These are phyloP conservation scores for Aureobasidium sp. DNA, from an alignment of 2,329 filamentous ascomycete genomes.

Conservation along the genomic window DNA sequence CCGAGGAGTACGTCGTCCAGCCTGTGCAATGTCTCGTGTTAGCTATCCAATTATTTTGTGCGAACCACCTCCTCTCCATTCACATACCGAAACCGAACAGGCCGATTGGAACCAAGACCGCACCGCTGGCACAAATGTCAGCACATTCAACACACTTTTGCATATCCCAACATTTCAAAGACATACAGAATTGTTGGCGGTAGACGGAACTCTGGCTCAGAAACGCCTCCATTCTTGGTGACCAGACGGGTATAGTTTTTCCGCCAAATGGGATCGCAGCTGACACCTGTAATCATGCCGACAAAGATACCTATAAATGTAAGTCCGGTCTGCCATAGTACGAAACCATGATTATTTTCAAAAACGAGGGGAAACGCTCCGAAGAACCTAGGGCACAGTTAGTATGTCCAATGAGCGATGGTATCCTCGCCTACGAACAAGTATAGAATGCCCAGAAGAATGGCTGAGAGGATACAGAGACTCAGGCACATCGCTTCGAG, in stretches of 20 bases:
- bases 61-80: conserved; percentile 7
- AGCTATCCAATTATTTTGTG: background rate
- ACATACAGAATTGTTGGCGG: conserved; percentile 50
- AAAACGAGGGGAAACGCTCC: conserved; percentile 71
- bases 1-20: conserved; percentile 68
- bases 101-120: conserved; percentile 68
- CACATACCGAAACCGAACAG: conserved; percentile 74
- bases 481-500: conserved; percentile 81
- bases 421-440: conserved; percentile 34
- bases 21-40: conserved; percentile 23
- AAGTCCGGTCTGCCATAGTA: conserved; percentile 71
- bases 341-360: conserved; percentile 64
- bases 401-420: background rate
- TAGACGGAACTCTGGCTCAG: conserved; percentile 81
- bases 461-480: conserved; percentile 74
- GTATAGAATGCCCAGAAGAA: conserved; percentile 82
- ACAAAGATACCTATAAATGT: conserved; percentile 66
- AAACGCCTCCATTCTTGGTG: conserved; percentile 48
- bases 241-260: conserved; percentile 51
- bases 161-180: background rate
- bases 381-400: conserved; percentile 53
- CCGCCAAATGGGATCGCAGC: conserved; percentile 60
- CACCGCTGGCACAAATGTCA: conserved; percentile 51
- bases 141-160: conserved; percentile 10
- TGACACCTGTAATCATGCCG: conserved; percentile 60